Conservation (phyloP, 2,329 filamentous ascomycete species). For the Cladosporium sp. region DNA sequence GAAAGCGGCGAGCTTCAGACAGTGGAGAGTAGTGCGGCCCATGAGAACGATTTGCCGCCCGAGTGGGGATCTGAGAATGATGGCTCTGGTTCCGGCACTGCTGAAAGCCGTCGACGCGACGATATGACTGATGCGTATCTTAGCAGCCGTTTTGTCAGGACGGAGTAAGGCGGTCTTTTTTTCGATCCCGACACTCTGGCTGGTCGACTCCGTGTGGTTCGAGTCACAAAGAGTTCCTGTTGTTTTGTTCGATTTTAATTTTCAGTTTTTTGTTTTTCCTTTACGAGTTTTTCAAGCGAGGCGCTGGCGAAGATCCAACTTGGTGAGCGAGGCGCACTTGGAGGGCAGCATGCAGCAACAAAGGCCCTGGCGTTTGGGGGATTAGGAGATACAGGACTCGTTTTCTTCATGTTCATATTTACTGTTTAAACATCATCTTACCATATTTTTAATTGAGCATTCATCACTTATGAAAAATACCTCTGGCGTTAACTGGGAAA, state of each 20-base stretch:
- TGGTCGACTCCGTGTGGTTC: no score
- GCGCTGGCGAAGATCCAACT: not conserved
- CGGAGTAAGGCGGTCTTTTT: not conserved
- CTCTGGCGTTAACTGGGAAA: no score
- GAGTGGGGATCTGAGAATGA: no score
- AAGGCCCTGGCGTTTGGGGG: not conserved
- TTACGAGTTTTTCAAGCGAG: not conserved
- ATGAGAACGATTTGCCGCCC: not conserved
- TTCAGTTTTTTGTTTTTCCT: not conserved
- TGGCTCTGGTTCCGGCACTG: not conserved
- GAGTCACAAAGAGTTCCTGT: no score
- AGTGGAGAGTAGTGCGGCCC: not conserved
- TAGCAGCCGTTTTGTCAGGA: not conserved
- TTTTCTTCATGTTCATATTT: not conserved
- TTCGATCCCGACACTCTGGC: no score
- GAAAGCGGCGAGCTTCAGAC: constrained; percentile 10
- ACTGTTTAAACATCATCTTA: no score
- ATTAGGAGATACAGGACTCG: not conserved
- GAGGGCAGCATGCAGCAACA: not conserved
- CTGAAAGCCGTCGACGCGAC: not conserved
- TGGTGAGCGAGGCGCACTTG: not conserved
- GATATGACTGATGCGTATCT: not conserved
- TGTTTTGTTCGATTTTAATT: no score
- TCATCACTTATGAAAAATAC: no score
- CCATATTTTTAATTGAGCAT: no score